Evolutionary conservation across 805 yeast genomes (phyloP).

Genomic region (Schwanniomyces occidentalis): DNA sequence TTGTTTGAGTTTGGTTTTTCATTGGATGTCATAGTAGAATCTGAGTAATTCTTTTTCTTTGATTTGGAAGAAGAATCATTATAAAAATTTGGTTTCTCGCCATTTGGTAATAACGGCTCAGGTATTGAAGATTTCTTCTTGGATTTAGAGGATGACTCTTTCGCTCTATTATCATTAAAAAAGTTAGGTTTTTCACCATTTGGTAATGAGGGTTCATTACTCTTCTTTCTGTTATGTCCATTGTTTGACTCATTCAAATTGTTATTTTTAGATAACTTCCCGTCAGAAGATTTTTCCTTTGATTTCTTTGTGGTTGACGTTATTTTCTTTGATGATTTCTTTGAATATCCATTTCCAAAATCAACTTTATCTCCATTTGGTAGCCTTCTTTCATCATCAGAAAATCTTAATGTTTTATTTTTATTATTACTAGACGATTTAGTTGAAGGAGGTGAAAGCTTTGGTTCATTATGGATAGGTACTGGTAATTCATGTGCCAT

Average conservation of each 20-base stretch:
- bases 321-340: conserved; percentile 8
- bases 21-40: conserved; percentile 27
- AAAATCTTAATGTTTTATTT: conserved; percentile 6
- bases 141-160: conserved; percentile 4
- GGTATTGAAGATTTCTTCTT: conserved; percentile 4
- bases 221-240: conserved; percentile 2
- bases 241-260: conserved; percentile 1
- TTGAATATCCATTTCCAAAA: conserved; percentile 21
- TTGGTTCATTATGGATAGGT: conserved; percentile 19
- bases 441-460: conserved; percentile 4
- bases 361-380: conserved; percentile 33
- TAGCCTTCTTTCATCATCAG: conserved; percentile 18
- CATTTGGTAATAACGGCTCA: conserved; percentile 26
- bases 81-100: conserved; percentile 29
- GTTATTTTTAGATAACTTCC: not conserved
- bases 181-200: not conserved
- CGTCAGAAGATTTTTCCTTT: conserved; percentile 4
- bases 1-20: conserved; percentile 18
- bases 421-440: conserved; percentile 1
- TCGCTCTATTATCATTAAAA: conserved; percentile 8
- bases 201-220: conserved; percentile 5
- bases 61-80: conserved; percentile 11
- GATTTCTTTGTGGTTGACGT: conserved; percentile 5
- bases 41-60: conserved; percentile 9
- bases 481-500: conserved; percentile 38